Conservation (phyloP, 2,329 filamentous ascomycete species). For the Pseudogymnoascus verrucosus region DNA sequence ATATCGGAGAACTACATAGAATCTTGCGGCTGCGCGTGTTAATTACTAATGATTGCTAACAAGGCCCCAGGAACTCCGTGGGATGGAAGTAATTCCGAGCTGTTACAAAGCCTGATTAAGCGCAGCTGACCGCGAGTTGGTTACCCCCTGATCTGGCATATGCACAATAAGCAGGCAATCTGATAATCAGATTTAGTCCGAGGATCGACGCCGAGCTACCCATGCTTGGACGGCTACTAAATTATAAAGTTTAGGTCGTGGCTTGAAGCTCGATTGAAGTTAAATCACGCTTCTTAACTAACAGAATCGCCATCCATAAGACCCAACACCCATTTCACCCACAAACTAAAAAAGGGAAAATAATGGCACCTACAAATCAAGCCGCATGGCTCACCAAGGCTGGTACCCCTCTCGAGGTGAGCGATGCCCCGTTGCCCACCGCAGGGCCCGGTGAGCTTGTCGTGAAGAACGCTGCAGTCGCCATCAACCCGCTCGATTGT, state of each 20-base stretch:
- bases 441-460: conserved; percentile 32
- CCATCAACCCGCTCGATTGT: conserved; percentile 36
- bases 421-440: conserved; percentile 29
- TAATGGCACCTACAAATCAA: neutral
- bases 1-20: neutral
- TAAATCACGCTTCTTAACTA: neutral
- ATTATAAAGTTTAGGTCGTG: neutral
- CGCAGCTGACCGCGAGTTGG: neutral
- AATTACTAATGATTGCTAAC: neutral
- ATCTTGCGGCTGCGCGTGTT: neutral
- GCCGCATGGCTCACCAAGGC: conserved; percentile 19
- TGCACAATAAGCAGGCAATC: neutral
- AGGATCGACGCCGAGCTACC: neutral
- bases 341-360: neutral
- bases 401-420: conserved; percentile 27
- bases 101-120: neutral
- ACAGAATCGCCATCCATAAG: neutral
- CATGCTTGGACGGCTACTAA: neutral
- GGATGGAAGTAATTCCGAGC: neutral
- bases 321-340: neutral
- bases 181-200: neutral
- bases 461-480: conserved; percentile 32
- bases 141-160: neutral
- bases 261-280: neutral
- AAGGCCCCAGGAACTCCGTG: neutral